Evolutionary conservation across 768 basidiomycete genomes (phyloP).

Genomic region (Boletus pseudo-olivaceus): DNA sequence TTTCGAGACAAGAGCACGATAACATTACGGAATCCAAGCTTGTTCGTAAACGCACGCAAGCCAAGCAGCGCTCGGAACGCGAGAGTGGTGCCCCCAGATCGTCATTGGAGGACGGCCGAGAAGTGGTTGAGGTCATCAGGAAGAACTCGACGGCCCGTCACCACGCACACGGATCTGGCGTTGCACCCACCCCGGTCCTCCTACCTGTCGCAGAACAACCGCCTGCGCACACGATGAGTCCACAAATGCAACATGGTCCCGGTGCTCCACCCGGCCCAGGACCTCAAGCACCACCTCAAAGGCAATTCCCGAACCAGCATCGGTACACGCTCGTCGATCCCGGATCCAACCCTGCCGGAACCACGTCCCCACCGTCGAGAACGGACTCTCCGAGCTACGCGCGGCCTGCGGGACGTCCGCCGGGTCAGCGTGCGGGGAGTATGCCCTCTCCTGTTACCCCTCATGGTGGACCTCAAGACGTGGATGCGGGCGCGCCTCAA

Average conservation of each 20-base stretch:
- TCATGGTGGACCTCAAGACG: slow-evolving; percentile 1
- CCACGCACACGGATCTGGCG: slow-evolving; percentile 9
- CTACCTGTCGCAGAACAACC: slow-evolving; percentile 16
- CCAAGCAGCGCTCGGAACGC: slow-evolving; percentile 49
- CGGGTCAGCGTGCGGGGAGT: slow-evolving; percentile 27
- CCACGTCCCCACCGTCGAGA: slow-evolving; percentile 13
- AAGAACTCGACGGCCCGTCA: slow-evolving; percentile 41
- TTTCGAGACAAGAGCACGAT: slow-evolving; percentile 81
- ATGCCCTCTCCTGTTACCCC: slow-evolving; percentile 13
- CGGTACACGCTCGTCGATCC: slow-evolving; percentile 50
- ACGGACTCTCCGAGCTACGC: slow-evolving; percentile 26
- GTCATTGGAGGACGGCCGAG: slow-evolving; percentile 35
- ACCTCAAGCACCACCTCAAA: not conserved
- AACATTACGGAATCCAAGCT: slow-evolving; percentile 73
- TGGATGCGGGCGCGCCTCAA: not conserved
- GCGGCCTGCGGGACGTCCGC: slow-evolving; percentile 30
- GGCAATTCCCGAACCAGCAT: slow-evolving; percentile 37
- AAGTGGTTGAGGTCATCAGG: slow-evolving; percentile 54
- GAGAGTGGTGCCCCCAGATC: slow-evolving; percentile 11
- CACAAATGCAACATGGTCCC: not conserved
- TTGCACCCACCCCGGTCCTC: slow-evolving; percentile 2
- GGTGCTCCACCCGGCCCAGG: not conserved
- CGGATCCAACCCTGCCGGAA: slow-evolving; percentile 18
- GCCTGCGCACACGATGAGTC: not conserved
- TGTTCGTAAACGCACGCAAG: slow-evolving; percentile 78